These are phyloP conservation scores for Aspergillus pseudotamarii DNA, from an alignment of 2,329 filamentous ascomycete genomes.

Conservation along the genomic window DNA sequence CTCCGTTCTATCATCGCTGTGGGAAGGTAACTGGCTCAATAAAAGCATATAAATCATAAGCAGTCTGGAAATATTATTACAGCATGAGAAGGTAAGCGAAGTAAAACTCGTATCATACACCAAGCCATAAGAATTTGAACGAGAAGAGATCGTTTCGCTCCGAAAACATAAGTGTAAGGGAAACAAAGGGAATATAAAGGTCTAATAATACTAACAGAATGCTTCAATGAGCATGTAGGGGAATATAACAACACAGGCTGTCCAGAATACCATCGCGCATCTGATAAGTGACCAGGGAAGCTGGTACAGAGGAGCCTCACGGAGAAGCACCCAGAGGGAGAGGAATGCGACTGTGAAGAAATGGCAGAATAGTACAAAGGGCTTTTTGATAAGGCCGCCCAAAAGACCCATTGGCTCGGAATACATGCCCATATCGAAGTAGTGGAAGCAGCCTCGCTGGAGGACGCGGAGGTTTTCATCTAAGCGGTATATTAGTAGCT, in stretches of 20 bases:
- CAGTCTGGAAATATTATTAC: not conserved
- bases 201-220: slow-evolving; percentile 35
- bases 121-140: not conserved
- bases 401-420: slow-evolving; percentile 81
- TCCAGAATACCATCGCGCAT: slow-evolving; percentile 73
- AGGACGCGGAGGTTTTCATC: slow-evolving; percentile 75
- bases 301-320: slow-evolving; percentile 55
- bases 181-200: not conserved
- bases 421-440: slow-evolving; percentile 77
- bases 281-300: slow-evolving; percentile 68
- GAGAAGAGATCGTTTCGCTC: slow-evolving; percentile 2
- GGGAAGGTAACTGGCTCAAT: not conserved
- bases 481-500: slow-evolving; percentile 16
- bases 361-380: slow-evolving; percentile 79
- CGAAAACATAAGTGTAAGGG: not conserved
- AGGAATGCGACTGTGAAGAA: slow-evolving; percentile 94
- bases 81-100: not conserved
- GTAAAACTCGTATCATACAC: slow-evolving; percentile 5
- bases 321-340: slow-evolving; percentile 72
- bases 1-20: not conserved
- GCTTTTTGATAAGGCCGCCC: slow-evolving; percentile 76
- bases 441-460: slow-evolving; percentile 87
- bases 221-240: slow-evolving; percentile 77
- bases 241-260: slow-evolving; percentile 78
- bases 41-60: not conserved